A percentile compares a stretch with the other conserved stretches of the same genome.
Conservation (phyloP, 352 stramenopile genomes). For the Stramenopiles sp. region DNA sequence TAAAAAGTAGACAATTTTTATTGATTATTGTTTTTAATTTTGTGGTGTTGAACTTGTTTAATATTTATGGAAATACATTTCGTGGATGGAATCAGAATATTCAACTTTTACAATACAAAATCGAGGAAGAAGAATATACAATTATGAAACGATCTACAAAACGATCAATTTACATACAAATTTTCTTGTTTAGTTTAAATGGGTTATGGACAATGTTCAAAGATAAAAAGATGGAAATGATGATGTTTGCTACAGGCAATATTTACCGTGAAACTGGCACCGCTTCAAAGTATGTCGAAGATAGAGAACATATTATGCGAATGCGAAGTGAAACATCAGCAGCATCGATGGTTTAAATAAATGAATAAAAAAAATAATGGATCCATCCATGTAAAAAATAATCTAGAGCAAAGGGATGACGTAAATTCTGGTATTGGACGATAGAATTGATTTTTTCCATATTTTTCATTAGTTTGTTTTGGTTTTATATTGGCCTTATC, state of each 20-base stretch:
- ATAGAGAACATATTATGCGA: too few relatives aligned
- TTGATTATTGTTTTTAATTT: too few relatives aligned
- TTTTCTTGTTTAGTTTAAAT: slow-evolving; percentile 4
- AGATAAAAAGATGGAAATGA: slow-evolving; percentile 1
- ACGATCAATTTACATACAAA: slow-evolving; percentile 9
- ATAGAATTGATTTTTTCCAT: too few relatives aligned
- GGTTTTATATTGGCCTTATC: too few relatives aligned
- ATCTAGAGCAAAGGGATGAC: too few relatives aligned
- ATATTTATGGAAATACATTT: not conserved
- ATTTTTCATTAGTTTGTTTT: too few relatives aligned
- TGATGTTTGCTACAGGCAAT: slow-evolving; percentile 3
- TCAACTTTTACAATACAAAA: not conserved
- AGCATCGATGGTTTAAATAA: too few relatives aligned
- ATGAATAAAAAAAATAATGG: too few relatives aligned
- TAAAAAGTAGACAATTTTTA: too few relatives aligned
- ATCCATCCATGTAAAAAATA: too few relatives aligned
- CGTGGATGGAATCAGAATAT: not conserved
- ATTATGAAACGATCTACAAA: slow-evolving; percentile 3
- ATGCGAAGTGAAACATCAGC: too few relatives aligned
- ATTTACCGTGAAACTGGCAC: slow-evolving; percentile 5
- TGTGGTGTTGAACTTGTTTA: not conserved
- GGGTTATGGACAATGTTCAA: not conserved
- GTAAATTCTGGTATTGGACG: too few relatives aligned
- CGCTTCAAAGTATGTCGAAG: not conserved
- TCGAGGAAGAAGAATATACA: not conserved